phyloP scores from a whole-genome alignment of 2,329 filamentous ascomycete genomes.

The Polychaeton citri region DNA sequence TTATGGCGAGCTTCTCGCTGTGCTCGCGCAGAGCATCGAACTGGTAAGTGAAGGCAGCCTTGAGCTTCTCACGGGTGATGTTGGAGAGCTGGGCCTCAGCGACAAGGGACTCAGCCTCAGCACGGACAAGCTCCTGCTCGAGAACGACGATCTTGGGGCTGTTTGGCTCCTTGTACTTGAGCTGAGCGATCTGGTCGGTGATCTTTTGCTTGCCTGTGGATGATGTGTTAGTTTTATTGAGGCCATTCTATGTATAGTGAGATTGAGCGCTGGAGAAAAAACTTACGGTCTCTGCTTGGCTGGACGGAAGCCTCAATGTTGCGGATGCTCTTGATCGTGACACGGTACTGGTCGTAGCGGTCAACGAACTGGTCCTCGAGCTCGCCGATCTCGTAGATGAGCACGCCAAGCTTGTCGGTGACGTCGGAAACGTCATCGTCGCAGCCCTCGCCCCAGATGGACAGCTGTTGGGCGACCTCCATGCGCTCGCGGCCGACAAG shows the following conservation, averaged over 20 bases:
- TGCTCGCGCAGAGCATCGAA: constrained; percentile 96
- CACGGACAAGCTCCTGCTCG: constrained; percentile 95
- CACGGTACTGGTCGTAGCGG: constrained; percentile 96
- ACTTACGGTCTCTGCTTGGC: constrained; percentile 86
- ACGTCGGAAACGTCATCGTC: constrained; percentile 98
- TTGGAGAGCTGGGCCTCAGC: constrained; percentile 97
- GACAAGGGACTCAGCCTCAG: constrained; percentile 96
- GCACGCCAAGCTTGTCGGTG: constrained; percentile 93
- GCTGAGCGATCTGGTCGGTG: constrained; percentile 92
- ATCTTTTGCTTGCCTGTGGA: constrained; percentile 92
- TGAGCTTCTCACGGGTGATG: constrained; percentile 98
- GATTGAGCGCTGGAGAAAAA: too few species aligned
- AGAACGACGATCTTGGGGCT: constrained; percentile 95
- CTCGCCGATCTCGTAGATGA: constrained; percentile 97
- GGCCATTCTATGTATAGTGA: background rate
- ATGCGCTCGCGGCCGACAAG: constrained; percentile 89
- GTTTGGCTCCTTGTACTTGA: constrained; percentile 99
- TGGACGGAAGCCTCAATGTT: constrained; percentile 99
- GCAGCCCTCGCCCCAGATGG: constrained; percentile 87
- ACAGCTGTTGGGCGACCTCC: constrained; percentile 98
- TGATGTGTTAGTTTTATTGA: constrained; percentile 12
- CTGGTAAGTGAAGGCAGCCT: constrained; percentile 95
- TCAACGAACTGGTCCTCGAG: constrained; percentile 97
- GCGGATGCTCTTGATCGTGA: constrained; percentile 98
- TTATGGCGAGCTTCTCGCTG: constrained; percentile 95